Evolutionary conservation across 2,329 filamentous ascomycete genomes (phyloP).

Genomic region (Phyllosticta citrichinensis): DNA sequence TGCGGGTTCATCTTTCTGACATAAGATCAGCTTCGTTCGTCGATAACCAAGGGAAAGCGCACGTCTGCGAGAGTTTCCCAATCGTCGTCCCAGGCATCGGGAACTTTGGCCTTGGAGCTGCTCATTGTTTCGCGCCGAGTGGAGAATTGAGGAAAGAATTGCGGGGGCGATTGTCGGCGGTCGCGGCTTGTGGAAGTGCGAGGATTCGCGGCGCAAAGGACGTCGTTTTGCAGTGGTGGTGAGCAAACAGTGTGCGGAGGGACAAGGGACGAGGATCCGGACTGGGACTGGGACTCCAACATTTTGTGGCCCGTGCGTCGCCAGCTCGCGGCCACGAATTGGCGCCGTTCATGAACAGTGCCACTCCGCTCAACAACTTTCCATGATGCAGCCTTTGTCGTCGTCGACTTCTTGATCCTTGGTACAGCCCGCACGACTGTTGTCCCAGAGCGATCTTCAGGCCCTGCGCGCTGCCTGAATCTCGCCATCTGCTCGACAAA

Average conservation of each 20-base stretch:
- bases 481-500: background rate
- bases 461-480: too few relatives aligned
- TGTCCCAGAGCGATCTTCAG: too few relatives aligned
- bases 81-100: slow-evolving; percentile 77
- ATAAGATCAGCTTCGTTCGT: slow-evolving; percentile 11
- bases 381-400: too few relatives aligned
- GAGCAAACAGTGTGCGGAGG: background rate
- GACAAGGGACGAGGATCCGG: background rate
- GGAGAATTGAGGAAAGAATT: background rate
- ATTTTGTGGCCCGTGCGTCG: background rate
- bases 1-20: slow-evolving; percentile 26
- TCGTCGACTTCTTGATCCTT: too few relatives aligned
- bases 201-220: background rate
- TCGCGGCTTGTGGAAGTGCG: background rate
- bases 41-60: slow-evolving; percentile 14
- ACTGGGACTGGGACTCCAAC: background rate
- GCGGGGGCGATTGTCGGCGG: background rate
- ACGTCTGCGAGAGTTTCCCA: slow-evolving; percentile 77
- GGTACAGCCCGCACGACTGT: too few relatives aligned
- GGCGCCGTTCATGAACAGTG: too few relatives aligned
- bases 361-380: background rate
- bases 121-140: background rate
- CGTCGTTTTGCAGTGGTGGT: background rate
- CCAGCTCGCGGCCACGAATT: background rate
- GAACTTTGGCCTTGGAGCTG: background rate